phyloP scores from a whole-genome alignment of 306 rosid species.

The Datisca glomerata region DNA sequence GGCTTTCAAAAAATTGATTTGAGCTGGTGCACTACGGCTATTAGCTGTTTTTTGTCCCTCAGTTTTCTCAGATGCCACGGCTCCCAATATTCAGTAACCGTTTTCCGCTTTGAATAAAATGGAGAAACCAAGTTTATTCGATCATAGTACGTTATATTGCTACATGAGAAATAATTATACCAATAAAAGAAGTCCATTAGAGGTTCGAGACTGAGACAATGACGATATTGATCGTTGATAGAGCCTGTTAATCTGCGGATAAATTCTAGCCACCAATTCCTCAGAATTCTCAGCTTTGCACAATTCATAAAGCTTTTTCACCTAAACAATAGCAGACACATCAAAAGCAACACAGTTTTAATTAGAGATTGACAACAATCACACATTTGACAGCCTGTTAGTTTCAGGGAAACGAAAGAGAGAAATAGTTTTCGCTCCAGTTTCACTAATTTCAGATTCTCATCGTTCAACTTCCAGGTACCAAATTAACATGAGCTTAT shows the following conservation, averaged over 20 bases:
- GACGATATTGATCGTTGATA: constrained; percentile 82
- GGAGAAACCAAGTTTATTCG: too few relatives aligned
- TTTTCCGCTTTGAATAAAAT: too few relatives aligned
- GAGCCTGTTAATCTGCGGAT: constrained; percentile 69
- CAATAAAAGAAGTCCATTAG: constrained; percentile 78
- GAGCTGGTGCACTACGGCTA: too few relatives aligned
- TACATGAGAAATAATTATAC: constrained; percentile 21
- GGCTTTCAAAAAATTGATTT: too few relatives aligned
- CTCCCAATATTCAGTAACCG: too few relatives aligned
- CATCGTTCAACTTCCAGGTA: background rate
- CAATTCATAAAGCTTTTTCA: constrained; percentile 58
- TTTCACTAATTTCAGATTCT: background rate
- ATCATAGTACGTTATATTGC: background rate
- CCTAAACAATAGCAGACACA: constrained; percentile 21
- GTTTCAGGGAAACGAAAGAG: background rate
- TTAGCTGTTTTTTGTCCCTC: too few relatives aligned
- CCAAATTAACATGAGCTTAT: background rate
- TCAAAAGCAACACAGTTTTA: background rate
- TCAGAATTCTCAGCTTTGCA: constrained; percentile 70
- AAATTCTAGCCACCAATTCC: constrained; percentile 78
- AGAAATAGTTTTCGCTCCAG: background rate
- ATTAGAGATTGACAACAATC: background rate
- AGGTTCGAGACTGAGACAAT: constrained; percentile 66
- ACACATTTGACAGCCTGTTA: background rate
- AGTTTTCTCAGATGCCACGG: too few relatives aligned